Evolutionary conservation across 805 yeast species (phyloP), one percentile per base, ranked within the genome.

Genomic region (Candida xyloterini): DNA sequence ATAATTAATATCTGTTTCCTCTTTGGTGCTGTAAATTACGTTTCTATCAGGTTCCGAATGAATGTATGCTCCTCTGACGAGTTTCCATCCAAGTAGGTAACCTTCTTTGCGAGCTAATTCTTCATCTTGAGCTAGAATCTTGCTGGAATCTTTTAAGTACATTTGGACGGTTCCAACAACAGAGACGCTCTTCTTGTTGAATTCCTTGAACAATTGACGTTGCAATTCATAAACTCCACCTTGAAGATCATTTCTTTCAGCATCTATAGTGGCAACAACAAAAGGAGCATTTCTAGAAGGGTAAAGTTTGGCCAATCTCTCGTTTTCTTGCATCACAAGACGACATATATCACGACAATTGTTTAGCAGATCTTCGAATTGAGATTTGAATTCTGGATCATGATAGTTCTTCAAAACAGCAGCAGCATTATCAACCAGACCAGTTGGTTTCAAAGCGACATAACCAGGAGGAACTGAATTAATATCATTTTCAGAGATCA

Each of bases 11-110:
- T 90, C 98, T n/a, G 97, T 86, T 45, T 77, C 90, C 36, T 67
- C 71, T 65, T 91, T 90, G 22, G 88, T 75, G 47, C 71, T 68
- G 66, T 82, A 91, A 45, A 90, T 87, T 14, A 86, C 81, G 36
- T 57, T 49, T 56, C 97, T 73, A 48, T 82, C 71, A 25, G 84
- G 76, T 67, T 90, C 98, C 5, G 95, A 78, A 60, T 90, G 96
- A 45, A 90, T 78, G 68, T 90, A 90, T 11, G 98, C 98, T 49
- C 98, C 98, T 63, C 98, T 79, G 13, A 90, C 98, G 40, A 90
- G 73, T 64, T 90, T 90, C 70, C 89, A 69, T 15, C 96, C 96
- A 42, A 89, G 65, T 57, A 84, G 76, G 63, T 90, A 90, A 14
- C 65, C 62, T 38, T 75, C 72, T 40, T 71, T 60, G 42, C 65